Conservation (phyloP, 2,329 filamentous ascomycete genomes). For the Epichloe uncinata region DNA sequence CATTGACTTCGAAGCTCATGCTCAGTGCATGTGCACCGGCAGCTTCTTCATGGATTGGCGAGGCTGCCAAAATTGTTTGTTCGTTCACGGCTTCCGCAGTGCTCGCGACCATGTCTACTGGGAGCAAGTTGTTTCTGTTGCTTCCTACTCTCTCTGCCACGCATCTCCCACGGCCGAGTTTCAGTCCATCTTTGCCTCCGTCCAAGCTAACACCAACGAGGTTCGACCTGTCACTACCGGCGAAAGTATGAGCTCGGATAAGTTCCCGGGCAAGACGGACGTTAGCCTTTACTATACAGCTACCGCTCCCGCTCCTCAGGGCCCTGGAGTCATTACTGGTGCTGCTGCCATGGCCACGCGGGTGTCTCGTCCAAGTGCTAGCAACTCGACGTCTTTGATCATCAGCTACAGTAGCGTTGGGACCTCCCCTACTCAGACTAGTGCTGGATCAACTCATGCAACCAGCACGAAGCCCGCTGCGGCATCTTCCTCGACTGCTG, state of each 20-base stretch:
- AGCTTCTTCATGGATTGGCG: slow-evolving; percentile 30
- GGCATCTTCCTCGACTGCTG: slow-evolving; percentile 8
- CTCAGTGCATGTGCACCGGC: slow-evolving; percentile 28
- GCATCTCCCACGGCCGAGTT: slow-evolving; percentile 25
- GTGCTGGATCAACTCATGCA: not conserved
- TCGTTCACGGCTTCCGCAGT: slow-evolving; percentile 25
- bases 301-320: slow-evolving; percentile 17
- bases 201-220: slow-evolving; percentile 12
- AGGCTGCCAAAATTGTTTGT: slow-evolving; percentile 28
- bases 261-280: slow-evolving; percentile 23
- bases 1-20: slow-evolving; percentile 15
- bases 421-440: not conserved
- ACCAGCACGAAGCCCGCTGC: not conserved
- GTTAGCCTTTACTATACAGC: slow-evolving; percentile 30
- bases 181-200: slow-evolving; percentile 19
- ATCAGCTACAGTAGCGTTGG: not conserved
- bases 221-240: slow-evolving; percentile 15
- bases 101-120: slow-evolving; percentile 22
- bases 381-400: slow-evolving; percentile 4
- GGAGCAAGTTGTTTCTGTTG: slow-evolving; percentile 20
- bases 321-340: slow-evolving; percentile 29
- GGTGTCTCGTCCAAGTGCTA: slow-evolving; percentile 8
- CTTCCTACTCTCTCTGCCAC: slow-evolving; percentile 22
- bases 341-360: slow-evolving; percentile 23
- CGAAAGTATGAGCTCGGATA: slow-evolving; percentile 19